Base-by-base conservation (phyloP, 305 asterid genomes). In the Solanum aculeatissimum region DNA sequence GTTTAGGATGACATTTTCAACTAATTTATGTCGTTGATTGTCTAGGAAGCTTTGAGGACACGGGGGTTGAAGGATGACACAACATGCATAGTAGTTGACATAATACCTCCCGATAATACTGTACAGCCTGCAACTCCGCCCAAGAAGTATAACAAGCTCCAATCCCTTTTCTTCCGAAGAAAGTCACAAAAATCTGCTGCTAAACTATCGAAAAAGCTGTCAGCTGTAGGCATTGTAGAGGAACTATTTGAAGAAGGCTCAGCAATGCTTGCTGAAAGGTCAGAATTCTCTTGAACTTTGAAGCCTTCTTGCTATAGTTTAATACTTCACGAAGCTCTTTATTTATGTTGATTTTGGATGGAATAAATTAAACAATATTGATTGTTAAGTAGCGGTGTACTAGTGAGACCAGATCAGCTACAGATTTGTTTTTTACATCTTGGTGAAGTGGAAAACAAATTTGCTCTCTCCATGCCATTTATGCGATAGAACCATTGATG, bases 181-280 rank as follows among this genome's bases (percentile, higher is more conserved):
- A 88, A 87, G 85, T 91, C 89, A 14, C 77, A 42, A 11, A 87
- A 85, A 82, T 94, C 96, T 62, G 86, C 89, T 29, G 84, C 85
- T 81, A 95, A 89, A 87, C 86, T 87, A 14, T 84, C 95, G 11
- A 95, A 91, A 89, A 95, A 91, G 82, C 87, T 93, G 60, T 90
- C 97, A 0, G 90, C 94, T 74, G 91, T 92, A 55, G 94, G 98
- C 71, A 89, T 88, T 18, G 98, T 95, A 9, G 99, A 94, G 90
- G 98, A 96, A 85, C 86, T 96, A 58, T 96, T 93, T n/a, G 99
- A 96, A 87, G 98, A 96, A 91, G 99, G 99, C 47, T 95, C 99
- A 23, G 98, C 99, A 43, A 93, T 95, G 93, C 98, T 95, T 60
- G 96, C 95, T 70, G 98, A 96, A 85, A 96, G 99, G 99, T 93